phyloP scores from a whole-genome alignment of 2,329 filamentous ascomycete species.

The Aureobasidium sp. region DNA sequence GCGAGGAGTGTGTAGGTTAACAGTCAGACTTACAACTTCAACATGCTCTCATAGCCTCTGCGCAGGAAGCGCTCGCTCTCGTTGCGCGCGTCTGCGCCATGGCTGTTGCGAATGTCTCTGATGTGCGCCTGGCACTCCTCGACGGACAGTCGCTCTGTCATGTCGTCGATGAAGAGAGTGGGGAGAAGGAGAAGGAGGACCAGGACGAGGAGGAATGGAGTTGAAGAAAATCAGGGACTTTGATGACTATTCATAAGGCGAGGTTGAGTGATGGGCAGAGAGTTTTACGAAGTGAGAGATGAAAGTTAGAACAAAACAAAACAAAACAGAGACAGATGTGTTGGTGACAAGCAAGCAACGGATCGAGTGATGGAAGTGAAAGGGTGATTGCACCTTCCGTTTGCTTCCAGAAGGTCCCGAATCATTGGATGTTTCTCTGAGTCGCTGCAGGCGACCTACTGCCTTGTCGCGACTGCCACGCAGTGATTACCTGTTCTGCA shows the following conservation, averaged over 20 bases:
- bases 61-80: background rate
- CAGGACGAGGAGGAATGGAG: background rate
- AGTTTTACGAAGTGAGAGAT: background rate
- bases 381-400: background rate
- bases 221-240: background rate
- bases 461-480: background rate
- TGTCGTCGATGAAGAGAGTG: background rate
- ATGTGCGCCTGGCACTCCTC: conserved; percentile 13
- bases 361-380: background rate
- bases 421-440: background rate
- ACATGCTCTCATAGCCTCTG: background rate
- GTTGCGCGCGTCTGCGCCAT: conserved; percentile 1
- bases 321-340: too few relatives aligned
- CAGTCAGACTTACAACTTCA: background rate
- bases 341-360: too few relatives aligned
- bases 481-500: background rate
- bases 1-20: too few relatives aligned
- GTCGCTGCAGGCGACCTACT: background rate
- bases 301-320: background rate
- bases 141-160: background rate
- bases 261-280: background rate
- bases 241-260: background rate
- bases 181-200: background rate
- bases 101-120: background rate
- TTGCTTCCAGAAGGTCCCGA: background rate